phyloP scores from a whole-genome alignment of 768 basidiomycete species.

The Lactarius tabidus region DNA sequence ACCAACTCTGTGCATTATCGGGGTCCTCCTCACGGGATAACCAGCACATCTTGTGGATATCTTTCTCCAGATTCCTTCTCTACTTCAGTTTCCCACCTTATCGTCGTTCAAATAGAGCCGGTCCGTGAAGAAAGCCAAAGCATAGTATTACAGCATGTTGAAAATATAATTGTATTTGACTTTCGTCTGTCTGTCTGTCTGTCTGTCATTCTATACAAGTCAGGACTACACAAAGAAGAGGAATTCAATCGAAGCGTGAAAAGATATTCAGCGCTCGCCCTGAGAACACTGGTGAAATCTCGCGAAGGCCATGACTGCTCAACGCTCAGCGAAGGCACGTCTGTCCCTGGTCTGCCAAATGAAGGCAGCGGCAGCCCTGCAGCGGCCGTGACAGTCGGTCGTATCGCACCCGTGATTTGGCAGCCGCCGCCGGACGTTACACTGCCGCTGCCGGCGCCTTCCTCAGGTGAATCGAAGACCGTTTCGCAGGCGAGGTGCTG shows the following conservation, averaged over 20 bases:
- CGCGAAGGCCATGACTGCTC: slow-evolving; percentile 83
- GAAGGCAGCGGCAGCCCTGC: slow-evolving; percentile 36
- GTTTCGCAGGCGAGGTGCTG: slow-evolving; percentile 3
- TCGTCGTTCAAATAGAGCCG: not conserved
- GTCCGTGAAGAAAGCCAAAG: not conserved
- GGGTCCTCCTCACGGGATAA: too few relatives aligned
- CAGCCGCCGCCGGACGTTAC: slow-evolving; percentile 23
- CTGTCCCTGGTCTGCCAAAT: slow-evolving; percentile 30
- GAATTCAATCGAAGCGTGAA: too few relatives aligned
- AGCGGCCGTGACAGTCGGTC: slow-evolving; percentile 38
- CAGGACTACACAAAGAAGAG: too few relatives aligned
- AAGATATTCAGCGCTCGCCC: not conserved
- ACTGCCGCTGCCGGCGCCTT: slow-evolving; percentile 40
- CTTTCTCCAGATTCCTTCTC: too few relatives aligned
- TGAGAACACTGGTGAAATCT: slow-evolving; percentile 38
- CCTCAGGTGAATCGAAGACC: slow-evolving; percentile 43
- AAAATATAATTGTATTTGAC: not conserved
- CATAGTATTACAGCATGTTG: not conserved
- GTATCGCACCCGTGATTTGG: slow-evolving; percentile 30
- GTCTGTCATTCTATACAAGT: not conserved
- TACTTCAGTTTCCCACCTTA: too few relatives aligned
- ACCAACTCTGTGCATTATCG: too few relatives aligned
- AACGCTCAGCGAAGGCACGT: slow-evolving; percentile 57
- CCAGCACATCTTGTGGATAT: too few relatives aligned
- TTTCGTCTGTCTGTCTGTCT: not conserved